Conservation (phyloP, 2,329 filamentous ascomycete genomes). For the Capronia coronata region DNA sequence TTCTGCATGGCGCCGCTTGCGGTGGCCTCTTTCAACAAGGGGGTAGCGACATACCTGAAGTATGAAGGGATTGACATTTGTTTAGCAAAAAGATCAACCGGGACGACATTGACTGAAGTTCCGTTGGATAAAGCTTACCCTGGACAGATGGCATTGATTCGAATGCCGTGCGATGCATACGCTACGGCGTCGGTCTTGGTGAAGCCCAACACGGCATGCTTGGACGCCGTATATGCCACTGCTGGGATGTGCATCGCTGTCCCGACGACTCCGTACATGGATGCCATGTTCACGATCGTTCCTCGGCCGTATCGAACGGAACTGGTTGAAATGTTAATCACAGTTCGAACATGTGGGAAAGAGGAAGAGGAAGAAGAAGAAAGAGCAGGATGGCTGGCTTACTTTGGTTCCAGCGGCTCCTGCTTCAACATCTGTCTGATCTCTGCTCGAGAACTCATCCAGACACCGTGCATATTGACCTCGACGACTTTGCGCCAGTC, state of each 20-base stretch:
- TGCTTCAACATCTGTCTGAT: constrained; percentile 40
- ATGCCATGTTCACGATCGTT: constrained; percentile 40
- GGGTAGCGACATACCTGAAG: constrained; percentile 17
- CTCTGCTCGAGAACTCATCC: constrained; percentile 51
- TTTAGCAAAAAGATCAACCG: neutral
- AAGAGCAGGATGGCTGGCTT: neutral
- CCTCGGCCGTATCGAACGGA: constrained; percentile 38
- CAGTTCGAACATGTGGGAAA: too few relatives aligned
- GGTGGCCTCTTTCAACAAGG: constrained; percentile 7
- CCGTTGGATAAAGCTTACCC: constrained; percentile 38
- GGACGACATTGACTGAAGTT: too few relatives aligned
- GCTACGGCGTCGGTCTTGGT: constrained; percentile 33
- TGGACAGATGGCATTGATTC: constrained; percentile 57
- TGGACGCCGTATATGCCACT: constrained; percentile 35
- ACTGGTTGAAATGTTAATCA: too few relatives aligned
- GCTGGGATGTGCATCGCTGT: constrained; percentile 28
- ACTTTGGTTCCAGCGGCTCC: constrained; percentile 13
- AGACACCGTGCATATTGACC: constrained; percentile 52
- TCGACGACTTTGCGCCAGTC: constrained; percentile 49
- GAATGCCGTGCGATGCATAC: constrained; percentile 48
- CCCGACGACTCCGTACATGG: constrained; percentile 11
- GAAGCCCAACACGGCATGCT: constrained; percentile 17
- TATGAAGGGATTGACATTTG: too few relatives aligned
- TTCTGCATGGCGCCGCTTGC: constrained; percentile 16
- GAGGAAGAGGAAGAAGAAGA: neutral